A percentile compares a stretch with the other conserved stretches of the same genome.
Conservation (phyloP, 441 rosid genomes). For the Mallotus repandus region DNA sequence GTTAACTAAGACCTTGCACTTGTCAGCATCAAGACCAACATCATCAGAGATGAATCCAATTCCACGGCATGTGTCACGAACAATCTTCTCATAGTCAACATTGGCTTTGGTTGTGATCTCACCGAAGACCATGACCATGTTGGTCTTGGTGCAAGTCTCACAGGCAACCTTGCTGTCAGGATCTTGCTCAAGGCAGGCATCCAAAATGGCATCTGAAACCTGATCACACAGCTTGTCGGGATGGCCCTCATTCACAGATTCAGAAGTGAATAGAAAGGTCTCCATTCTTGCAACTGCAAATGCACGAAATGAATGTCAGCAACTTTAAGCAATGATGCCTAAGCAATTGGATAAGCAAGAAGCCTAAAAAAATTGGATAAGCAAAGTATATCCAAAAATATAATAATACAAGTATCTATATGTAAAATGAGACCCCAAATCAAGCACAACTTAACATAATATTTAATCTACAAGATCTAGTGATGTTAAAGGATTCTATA, state of each 20-base stretch:
- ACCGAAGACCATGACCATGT: constrained; percentile 67
- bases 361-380: neutral
- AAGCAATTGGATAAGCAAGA: neutral
- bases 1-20: constrained; percentile 59
- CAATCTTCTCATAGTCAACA: constrained; percentile 57
- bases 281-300: constrained; percentile 37
- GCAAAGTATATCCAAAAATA: too few species aligned
- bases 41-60: constrained; percentile 57
- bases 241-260: constrained; percentile 68
- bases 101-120: constrained; percentile 61
- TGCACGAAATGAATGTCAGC: neutral
- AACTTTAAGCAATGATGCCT: neutral
- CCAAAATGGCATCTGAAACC: constrained; percentile 59
- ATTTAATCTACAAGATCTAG: neutral
- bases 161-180: constrained; percentile 67
- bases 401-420: too few species aligned
- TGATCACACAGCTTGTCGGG: constrained; percentile 68
- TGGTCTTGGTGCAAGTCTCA: constrained; percentile 61
- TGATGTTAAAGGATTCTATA: neutral
- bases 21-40: constrained; percentile 61
- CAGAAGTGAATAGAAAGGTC: constrained; percentile 57
- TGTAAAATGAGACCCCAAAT: neutral
- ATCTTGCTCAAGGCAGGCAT: constrained; percentile 61
- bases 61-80: constrained; percentile 49
- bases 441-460: neutral